These are phyloP conservation scores for Trichoderma koningii DNA, from an alignment of 2,329 filamentous ascomycete genomes.

Conservation along the genomic window DNA sequence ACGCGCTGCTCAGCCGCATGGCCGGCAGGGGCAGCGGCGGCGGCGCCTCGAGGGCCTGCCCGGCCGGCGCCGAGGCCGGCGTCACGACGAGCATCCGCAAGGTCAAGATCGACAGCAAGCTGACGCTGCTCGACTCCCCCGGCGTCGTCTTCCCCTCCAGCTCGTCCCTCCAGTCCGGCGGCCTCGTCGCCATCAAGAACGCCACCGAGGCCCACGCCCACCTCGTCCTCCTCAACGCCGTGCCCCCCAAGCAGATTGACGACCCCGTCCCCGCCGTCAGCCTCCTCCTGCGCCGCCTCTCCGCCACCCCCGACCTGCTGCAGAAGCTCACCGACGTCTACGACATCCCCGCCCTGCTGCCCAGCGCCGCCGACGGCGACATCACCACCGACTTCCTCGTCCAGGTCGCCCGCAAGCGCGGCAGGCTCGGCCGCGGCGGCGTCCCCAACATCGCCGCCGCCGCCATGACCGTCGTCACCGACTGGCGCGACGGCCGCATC, in stretches of 20 bases:
- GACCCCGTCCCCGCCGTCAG: constrained; percentile 87
- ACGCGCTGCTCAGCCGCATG: constrained; percentile 79
- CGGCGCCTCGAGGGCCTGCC: constrained; percentile 66
- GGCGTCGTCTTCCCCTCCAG: constrained; percentile 89
- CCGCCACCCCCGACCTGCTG: constrained; percentile 70
- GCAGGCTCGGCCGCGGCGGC: constrained; percentile 83
- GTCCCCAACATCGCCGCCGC: constrained; percentile 86
- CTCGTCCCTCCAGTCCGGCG: constrained; percentile 41
- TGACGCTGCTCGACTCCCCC: constrained; percentile 90
- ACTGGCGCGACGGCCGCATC: constrained; percentile 94
- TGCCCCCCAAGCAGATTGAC: constrained; percentile 91
- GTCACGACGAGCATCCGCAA: constrained; percentile 86
- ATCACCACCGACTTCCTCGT: constrained; percentile 87
- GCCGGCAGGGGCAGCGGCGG: constrained; percentile 61
- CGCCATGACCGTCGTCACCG: constrained; percentile 90
- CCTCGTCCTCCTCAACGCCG: constrained; percentile 83
- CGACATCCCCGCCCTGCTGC: constrained; percentile 76
- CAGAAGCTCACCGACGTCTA: constrained; percentile 82
- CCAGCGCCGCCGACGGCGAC: constrained; percentile 67
- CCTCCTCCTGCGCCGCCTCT: constrained; percentile 79
- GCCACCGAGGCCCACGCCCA: constrained; percentile 76
- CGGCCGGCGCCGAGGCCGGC: constrained; percentile 86
- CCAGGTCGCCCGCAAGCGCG: constrained; percentile 91
- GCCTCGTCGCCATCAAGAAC: constrained; percentile 57
- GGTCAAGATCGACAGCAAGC: constrained; percentile 92